Percentiles rank a stretch among this genome's conserved stretches.
These are phyloP conservation scores for Chalara sp. DNA, from an alignment of 2,329 filamentous ascomycete genomes.

Conservation along the genomic window DNA sequence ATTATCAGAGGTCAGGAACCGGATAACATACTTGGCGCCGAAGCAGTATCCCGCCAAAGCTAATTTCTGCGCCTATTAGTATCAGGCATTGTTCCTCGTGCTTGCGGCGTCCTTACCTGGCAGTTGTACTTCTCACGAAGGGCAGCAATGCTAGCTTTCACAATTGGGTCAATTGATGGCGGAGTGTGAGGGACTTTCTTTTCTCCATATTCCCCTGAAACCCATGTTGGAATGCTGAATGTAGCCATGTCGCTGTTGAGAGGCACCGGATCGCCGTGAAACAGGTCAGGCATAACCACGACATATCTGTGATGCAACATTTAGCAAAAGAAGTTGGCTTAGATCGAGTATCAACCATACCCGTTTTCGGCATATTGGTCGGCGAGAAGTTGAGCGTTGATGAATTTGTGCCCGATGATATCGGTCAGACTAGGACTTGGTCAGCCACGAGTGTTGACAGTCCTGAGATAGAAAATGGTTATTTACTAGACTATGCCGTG, in stretches of 20 bases:
- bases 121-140: conserved; percentile 45
- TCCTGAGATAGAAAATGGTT: not conserved
- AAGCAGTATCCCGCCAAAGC: conserved; percentile 66
- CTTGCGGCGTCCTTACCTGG: conserved; percentile 24
- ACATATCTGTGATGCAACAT: conserved; percentile 1
- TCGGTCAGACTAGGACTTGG: conserved; percentile 4
- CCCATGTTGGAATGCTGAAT: not conserved
- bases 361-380: conserved; percentile 67
- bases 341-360: not conserved
- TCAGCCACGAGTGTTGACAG: not conserved
- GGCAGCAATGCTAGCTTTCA: conserved; percentile 43
- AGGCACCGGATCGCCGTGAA: conserved; percentile 54
- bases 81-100: not conserved
- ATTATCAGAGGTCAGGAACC: conserved; percentile 53
- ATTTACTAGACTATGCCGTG: not conserved
- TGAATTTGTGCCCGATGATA: conserved; percentile 7
- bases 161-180: conserved; percentile 20
- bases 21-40: conserved; percentile 64
- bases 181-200: not conserved
- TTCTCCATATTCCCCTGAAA: not conserved
- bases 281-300: conserved; percentile 57
- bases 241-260: conserved; percentile 31
- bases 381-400: conserved; percentile 55
- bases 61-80: conserved; percentile 31
- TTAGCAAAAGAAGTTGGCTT: not conserved